phyloP scores from a whole-genome alignment of 176 grass and related monocot species.

The Triticum timopheevii region DNA sequence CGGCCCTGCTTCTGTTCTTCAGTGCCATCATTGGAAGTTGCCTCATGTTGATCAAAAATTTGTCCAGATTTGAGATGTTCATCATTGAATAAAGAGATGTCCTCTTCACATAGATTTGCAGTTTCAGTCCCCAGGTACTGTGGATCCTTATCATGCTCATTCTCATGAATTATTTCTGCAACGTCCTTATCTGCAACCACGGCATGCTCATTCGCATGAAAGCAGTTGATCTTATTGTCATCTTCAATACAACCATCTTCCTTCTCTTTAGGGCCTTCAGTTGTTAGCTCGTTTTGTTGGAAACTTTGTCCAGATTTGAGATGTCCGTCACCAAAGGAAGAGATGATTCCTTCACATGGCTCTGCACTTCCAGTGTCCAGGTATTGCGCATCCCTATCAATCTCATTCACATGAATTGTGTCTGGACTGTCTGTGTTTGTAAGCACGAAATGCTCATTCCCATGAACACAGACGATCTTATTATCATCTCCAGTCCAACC shows the following conservation, averaged over 20 bases:
- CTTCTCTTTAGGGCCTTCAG: conserved; percentile 28
- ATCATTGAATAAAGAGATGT: conserved; percentile 38
- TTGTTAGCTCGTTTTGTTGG: conserved; percentile 11
- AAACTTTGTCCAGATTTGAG: conserved; percentile 47
- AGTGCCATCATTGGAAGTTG: conserved; percentile 6
- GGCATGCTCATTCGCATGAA: conserved; percentile 2
- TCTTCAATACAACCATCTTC: conserved; percentile 25
- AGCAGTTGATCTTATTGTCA: background rate
- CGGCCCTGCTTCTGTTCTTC: conserved; percentile 36
- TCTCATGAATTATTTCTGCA: background rate
- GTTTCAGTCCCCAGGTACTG: background rate
- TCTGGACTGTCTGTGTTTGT: background rate
- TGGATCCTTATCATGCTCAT: conserved; percentile 12
- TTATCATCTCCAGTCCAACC: background rate
- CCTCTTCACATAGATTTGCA: conserved; percentile 43
- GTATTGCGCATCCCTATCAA: conserved; percentile 20
- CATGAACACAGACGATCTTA: background rate
- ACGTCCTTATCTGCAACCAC: background rate
- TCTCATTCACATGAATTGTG: background rate
- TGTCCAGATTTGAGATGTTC: conserved; percentile 40
- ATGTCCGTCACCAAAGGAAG: conserved; percentile 44
- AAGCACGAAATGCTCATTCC: conserved; percentile 3
- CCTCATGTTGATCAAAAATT: conserved; percentile 35
- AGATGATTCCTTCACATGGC: conserved; percentile 53
- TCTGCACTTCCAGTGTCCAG: conserved; percentile 30